phyloP scores from a whole-genome alignment of 192 early-diverging fungal genomes.

The Funneliformis geosporum region DNA sequence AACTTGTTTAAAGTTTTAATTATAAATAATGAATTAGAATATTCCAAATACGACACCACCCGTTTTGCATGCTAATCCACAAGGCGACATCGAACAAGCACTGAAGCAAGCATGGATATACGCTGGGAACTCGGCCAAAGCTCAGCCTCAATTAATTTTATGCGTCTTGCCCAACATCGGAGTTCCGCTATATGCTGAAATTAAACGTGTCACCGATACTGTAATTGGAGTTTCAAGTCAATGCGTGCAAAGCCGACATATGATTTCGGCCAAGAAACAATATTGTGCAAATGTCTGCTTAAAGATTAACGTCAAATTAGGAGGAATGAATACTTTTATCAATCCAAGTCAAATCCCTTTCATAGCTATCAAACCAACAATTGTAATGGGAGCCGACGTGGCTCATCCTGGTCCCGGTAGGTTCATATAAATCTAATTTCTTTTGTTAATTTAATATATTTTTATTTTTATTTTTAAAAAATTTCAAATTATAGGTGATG shows the following conservation, averaged over 20 bases:
- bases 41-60: slow-evolving; percentile 50
- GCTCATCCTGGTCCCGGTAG: slow-evolving; percentile 78
- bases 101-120: slow-evolving; percentile 72
- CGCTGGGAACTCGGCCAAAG: slow-evolving; percentile 65
- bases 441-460: background rate
- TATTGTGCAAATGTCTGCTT: slow-evolving; percentile 95
- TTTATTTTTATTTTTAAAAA: slow-evolving; percentile 18
- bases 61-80: slow-evolving; percentile 54
- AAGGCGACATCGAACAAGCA: slow-evolving; percentile 67
- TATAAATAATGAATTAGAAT: slow-evolving; percentile 33
- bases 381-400: slow-evolving; percentile 92
- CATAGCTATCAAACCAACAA: slow-evolving; percentile 69
- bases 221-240: slow-evolving; percentile 87
- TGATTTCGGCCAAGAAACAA: slow-evolving; percentile 74
- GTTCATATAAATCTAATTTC: background rate
- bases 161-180: slow-evolving; percentile 82
- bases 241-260: slow-evolving; percentile 83
- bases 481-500: slow-evolving; percentile 12
- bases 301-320: slow-evolving; percentile 93
- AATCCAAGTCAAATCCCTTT: slow-evolving; percentile 63
- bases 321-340: slow-evolving; percentile 82
- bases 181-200: slow-evolving; percentile 69
- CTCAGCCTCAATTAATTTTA: slow-evolving; percentile 76
- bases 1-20: background rate
- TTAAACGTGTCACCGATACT: slow-evolving; percentile 88